Evolutionary conservation across 257 asterid genomes (phyloP).

Genomic region (Prunella vulgaris): DNA sequence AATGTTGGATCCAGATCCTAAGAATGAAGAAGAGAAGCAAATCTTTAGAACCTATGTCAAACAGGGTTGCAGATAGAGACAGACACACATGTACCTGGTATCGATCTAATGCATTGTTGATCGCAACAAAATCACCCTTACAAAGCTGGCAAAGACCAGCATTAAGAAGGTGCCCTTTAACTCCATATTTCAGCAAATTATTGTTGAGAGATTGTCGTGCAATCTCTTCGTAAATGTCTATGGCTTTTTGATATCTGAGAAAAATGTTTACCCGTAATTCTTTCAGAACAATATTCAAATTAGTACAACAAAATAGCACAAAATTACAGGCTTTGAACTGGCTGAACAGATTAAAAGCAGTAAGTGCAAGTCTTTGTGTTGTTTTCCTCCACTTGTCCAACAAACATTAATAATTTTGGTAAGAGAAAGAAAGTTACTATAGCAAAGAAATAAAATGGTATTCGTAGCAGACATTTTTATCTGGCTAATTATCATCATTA

Average conservation of each 20-base stretch:
- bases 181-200: slow-evolving; percentile 68
- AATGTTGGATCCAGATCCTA: slow-evolving; percentile 63
- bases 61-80: not conserved
- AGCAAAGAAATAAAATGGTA: not conserved
- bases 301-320: slow-evolving; percentile 2
- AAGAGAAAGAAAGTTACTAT: not conserved
- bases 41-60: slow-evolving; percentile 7
- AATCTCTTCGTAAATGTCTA: slow-evolving; percentile 65
- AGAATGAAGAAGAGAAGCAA: slow-evolving; percentile 10
- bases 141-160: slow-evolving; percentile 76
- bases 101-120: slow-evolving; percentile 50
- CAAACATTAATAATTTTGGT: not conserved
- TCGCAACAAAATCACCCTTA: slow-evolving; percentile 54
- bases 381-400: slow-evolving; percentile 8
- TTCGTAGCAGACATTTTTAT: not conserved
- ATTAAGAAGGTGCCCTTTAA: slow-evolving; percentile 68
- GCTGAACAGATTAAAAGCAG: slow-evolving; percentile 8
- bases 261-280: slow-evolving; percentile 12
- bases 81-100: slow-evolving; percentile 37
- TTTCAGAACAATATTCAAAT: slow-evolving; percentile 18
- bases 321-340: not conserved
- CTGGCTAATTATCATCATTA: not conserved
- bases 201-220: slow-evolving; percentile 56
- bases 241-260: slow-evolving; percentile 55
- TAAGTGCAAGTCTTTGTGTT: not conserved